A percentile compares a stretch with the other conserved stretches of the same genome.
These are phyloP conservation scores for Zygotorulaspora chibaensis DNA, from an alignment of 805 yeast species.

Conservation along the genomic window DNA sequence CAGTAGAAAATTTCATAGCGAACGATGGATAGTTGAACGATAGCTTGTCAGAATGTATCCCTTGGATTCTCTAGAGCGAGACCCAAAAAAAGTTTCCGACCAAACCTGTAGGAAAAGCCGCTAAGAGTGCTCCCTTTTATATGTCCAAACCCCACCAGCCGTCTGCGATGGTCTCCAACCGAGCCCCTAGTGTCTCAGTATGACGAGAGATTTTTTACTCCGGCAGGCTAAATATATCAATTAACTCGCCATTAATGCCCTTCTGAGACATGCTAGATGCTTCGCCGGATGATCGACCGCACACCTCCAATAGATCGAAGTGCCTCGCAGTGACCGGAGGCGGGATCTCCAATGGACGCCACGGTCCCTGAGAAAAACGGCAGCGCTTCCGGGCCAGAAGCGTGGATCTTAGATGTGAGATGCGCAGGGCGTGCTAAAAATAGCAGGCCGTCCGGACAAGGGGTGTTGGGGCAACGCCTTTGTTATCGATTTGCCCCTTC, in stretches of 20 bases:
- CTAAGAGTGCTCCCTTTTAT: not conserved
- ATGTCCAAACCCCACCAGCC: not conserved
- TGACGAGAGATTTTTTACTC: not conserved
- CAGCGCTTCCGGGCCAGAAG: not conserved
- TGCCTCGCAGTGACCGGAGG: not conserved
- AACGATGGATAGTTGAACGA: not conserved
- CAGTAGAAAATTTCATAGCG: constrained; percentile 12
- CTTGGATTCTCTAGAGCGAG: not conserved
- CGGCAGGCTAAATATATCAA: too few species aligned
- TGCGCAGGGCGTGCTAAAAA: not conserved
- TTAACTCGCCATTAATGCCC: too few species aligned
- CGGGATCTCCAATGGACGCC: not conserved
- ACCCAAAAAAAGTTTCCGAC: not conserved
- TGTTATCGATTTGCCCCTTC: too few species aligned
- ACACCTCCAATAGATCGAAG: not conserved
- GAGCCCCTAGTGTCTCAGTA: not conserved
- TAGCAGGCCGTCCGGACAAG: not conserved
- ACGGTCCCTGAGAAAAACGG: not conserved
- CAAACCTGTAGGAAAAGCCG: not conserved
- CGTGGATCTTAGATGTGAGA: not conserved
- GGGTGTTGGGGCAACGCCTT: too few species aligned
- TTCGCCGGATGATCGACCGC: not conserved
- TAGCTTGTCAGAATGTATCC: too few species aligned
- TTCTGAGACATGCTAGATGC: too few species aligned
- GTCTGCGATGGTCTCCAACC: not conserved